These are phyloP conservation scores for Coriolopsis trogii DNA, from an alignment of 1,284 basidiomycete species.

Conservation along the genomic window DNA sequence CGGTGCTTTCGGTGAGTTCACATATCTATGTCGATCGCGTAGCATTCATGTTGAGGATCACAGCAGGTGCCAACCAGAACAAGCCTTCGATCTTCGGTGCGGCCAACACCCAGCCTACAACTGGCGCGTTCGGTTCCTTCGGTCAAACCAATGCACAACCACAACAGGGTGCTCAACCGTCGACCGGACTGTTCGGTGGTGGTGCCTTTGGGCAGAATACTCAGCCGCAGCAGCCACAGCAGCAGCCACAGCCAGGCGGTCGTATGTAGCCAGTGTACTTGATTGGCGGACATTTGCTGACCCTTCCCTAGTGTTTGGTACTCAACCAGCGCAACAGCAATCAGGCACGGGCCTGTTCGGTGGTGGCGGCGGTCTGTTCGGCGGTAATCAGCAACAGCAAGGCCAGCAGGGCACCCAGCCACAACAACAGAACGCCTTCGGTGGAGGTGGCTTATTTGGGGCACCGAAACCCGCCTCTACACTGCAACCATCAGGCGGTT, in stretches of 20 bases:
- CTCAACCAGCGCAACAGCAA: conserved; percentile 26
- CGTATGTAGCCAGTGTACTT: conserved; percentile 17
- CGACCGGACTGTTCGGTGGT: conserved; percentile 42
- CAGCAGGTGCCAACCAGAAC: conserved; percentile 29
- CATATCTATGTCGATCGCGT: not conserved
- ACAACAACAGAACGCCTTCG: conserved; percentile 36
- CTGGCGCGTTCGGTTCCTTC: conserved; percentile 35
- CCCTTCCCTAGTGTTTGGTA: conserved; percentile 29
- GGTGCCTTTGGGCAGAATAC: conserved; percentile 43
- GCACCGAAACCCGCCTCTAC: conserved; percentile 33
- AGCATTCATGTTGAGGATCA: not conserved
- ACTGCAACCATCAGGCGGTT: conserved; percentile 34
- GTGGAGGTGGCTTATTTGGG: conserved; percentile 34
- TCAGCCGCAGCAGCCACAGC: conserved; percentile 29
- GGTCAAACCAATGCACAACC: conserved; percentile 32
- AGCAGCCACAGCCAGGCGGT: conserved; percentile 16
- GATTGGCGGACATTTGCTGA: not conserved
- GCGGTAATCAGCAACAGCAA: conserved; percentile 27
- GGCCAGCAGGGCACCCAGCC: conserved; percentile 12
- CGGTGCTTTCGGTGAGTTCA: conserved; percentile 43
- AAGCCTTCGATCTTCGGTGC: conserved; percentile 45
- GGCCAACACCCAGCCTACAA: conserved; percentile 19
- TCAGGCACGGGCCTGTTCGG: conserved; percentile 17
- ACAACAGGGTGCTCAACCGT: conserved; percentile 31
- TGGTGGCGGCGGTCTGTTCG: conserved; percentile 43